These are phyloP conservation scores for Saxispiralis lemnorum DNA, from an alignment of 495 filamentous ascomycete genomes.

Conservation along the genomic window DNA sequence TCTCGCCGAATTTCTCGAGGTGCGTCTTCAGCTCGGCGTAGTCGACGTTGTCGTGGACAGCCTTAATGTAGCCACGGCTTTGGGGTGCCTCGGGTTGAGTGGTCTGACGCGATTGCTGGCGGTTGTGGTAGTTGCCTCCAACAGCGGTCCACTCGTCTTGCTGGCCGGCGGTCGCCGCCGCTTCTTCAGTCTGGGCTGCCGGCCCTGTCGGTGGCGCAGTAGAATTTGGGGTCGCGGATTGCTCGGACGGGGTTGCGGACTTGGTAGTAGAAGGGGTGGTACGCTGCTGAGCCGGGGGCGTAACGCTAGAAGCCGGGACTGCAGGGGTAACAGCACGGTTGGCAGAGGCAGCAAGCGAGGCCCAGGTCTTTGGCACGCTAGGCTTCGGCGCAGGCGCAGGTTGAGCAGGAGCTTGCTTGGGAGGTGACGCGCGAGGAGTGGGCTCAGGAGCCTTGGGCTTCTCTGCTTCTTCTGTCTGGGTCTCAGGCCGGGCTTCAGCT, in stretches of 20 bases:
- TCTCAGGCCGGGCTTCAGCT: constrained; percentile 16
- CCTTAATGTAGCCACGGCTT: constrained; percentile 76
- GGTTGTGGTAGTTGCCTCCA: constrained; percentile 54
- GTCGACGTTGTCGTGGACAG: constrained; percentile 71
- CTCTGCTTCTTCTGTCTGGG: constrained; percentile 31
- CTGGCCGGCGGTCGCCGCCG: constrained; percentile 23
- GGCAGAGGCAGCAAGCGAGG: constrained; percentile 50
- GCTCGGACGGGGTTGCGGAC: constrained; percentile 7
- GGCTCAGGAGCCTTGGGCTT: constrained; percentile 46
- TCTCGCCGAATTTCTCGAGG: constrained; percentile 54
- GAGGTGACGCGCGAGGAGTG: constrained; percentile 31
- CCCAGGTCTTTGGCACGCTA: constrained; percentile 71
- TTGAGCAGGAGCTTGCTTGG: constrained; percentile 25
- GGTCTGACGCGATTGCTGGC: constrained; percentile 53
- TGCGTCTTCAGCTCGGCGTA: constrained; percentile 45
- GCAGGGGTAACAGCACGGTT: constrained; percentile 23
- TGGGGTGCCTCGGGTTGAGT: constrained; percentile 21
- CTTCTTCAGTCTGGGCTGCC: constrained; percentile 27
- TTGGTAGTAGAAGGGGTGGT: constrained; percentile 2
- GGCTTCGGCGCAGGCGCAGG: constrained; percentile 29
- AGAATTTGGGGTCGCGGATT: constrained; percentile 7
- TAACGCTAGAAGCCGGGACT: constrained; percentile 22
- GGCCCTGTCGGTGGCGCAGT: constrained; percentile 26
- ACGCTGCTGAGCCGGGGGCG: constrained; percentile 9
- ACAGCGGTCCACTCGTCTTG: constrained; percentile 64